Percentiles rank a stretch among this genome's conserved stretches.
Evolutionary conservation across 768 basidiomycete species (phyloP).

Genomic region (Psilocybe cubensis): DNA sequence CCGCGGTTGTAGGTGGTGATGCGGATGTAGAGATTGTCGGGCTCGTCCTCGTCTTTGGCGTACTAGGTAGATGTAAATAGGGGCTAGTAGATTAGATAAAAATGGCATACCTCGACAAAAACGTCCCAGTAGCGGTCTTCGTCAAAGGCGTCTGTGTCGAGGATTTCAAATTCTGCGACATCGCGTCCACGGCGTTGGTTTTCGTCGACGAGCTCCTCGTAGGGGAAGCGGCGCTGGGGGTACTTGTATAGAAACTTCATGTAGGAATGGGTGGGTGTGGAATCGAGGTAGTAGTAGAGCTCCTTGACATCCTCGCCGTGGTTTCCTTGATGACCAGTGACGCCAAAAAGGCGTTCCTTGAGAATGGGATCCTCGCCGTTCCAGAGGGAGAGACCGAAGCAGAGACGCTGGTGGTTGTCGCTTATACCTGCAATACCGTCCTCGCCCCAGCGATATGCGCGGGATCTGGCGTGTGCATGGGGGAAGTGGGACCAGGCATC

Average conservation of each 20-base stretch:
- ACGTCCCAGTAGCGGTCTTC: slow-evolving; percentile 98
- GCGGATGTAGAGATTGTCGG: slow-evolving; percentile 87
- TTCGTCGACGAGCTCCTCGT: slow-evolving; percentile 91
- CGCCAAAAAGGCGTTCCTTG: slow-evolving; percentile 95
- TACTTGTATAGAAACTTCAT: slow-evolving; percentile 99
- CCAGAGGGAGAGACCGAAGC: slow-evolving; percentile 92
- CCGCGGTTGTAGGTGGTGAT: slow-evolving; percentile 98
- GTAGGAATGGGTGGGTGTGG: slow-evolving; percentile 98
- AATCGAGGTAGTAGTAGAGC: slow-evolving; percentile 97
- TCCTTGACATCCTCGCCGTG: slow-evolving; percentile 99
- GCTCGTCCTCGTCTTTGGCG: slow-evolving; percentile 93
- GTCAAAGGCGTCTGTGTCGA: slow-evolving; percentile 91
- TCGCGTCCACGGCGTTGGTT: slow-evolving; percentile 82
- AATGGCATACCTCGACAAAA: slow-evolving; percentile 83
- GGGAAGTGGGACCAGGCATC: slow-evolving; percentile 97
- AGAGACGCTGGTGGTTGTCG: slow-evolving; percentile 94
- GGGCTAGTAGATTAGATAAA: not conserved
- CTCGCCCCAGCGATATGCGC: slow-evolving; percentile 98
- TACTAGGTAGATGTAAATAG: slow-evolving; percentile 49
- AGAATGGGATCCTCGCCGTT: slow-evolving; percentile 93
- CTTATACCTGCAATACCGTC: slow-evolving; percentile 97
- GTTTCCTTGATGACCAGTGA: slow-evolving; percentile 97
- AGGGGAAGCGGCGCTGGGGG: slow-evolving; percentile 90
- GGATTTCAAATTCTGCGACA: slow-evolving; percentile 89
- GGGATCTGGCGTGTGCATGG: slow-evolving; percentile 89